Evolutionary conservation across 805 yeast genomes (phyloP).

Genomic region (Hanseniaspora singularis): DNA sequence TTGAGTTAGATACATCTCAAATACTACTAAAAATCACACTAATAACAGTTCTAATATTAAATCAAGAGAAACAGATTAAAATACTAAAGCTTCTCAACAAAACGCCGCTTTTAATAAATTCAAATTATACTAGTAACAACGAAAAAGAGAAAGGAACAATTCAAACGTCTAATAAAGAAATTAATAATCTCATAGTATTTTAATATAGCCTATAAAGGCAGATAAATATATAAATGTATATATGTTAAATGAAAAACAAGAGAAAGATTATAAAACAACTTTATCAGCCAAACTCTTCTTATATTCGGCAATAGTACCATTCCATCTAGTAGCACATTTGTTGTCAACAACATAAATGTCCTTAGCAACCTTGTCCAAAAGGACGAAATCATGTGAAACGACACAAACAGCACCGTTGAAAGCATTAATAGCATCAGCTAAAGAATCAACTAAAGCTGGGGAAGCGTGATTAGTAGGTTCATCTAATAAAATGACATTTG

Average conservation of each 20-base stretch:
- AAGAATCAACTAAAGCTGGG: conserved; percentile 93
- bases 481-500: conserved; percentile 88
- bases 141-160: background rate
- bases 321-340: conserved; percentile 94
- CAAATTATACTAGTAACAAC: no score
- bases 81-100: no score
- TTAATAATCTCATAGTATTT: no score
- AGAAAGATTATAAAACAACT: conserved; percentile 46
- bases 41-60: no score
- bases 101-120: no score
- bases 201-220: no score
- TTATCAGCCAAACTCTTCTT: conserved; percentile 88
- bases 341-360: conserved; percentile 94
- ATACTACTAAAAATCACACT: no score
- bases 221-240: background rate
- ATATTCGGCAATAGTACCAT: conserved; percentile 78
- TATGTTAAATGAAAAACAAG: background rate
- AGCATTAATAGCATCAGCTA: conserved; percentile 88
- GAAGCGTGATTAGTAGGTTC: conserved; percentile 99
- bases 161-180: background rate
- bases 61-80: no score
- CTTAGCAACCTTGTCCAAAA: conserved; percentile 92
- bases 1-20: no score
- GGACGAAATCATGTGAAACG: conserved; percentile 97
- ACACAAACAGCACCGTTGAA: conserved; percentile 98